phyloP scores from a whole-genome alignment of 441 rosid genomes.

The Capsella rubella region DNA sequence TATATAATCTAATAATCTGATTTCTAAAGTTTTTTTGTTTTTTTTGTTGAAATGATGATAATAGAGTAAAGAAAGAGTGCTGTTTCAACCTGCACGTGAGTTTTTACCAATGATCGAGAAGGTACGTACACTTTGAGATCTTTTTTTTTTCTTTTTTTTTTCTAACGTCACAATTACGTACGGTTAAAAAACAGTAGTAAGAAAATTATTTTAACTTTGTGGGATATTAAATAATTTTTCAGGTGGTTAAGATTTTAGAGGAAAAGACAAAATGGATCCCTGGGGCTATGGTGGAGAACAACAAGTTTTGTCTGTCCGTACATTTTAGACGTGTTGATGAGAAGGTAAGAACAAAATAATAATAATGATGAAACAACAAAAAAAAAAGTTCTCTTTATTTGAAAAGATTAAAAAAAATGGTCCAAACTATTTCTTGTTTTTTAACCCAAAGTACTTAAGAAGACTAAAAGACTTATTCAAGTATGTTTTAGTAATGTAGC shows the following conservation, averaged over 20 bases:
- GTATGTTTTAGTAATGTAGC: background rate
- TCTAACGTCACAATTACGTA: background rate
- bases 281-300: slow-evolving; percentile 73
- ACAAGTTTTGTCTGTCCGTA: slow-evolving; percentile 77
- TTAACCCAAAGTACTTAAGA: slow-evolving; percentile 8
- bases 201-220: background rate
- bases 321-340: slow-evolving; percentile 80
- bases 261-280: slow-evolving; percentile 67
- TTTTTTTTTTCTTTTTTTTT: background rate
- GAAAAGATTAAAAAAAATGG: background rate
- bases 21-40: slow-evolving; percentile 1
- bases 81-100: slow-evolving; percentile 68
- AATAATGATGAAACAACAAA: slow-evolving; percentile 8
- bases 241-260: slow-evolving; percentile 66
- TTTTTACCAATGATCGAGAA: slow-evolving; percentile 70
- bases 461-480: slow-evolving; percentile 3
- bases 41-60: slow-evolving; percentile 5
- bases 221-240: slow-evolving; percentile 34
- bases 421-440: background rate
- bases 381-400: background rate
- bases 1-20: background rate
- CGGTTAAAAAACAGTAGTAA: slow-evolving; percentile 5
- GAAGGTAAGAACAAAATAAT: slow-evolving; percentile 45
- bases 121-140: slow-evolving; percentile 45
- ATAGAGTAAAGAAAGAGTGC: slow-evolving; percentile 50